Percentiles rank a stretch among this genome's conserved stretches.
Evolutionary conservation across 2,329 filamentous ascomycete genomes (phyloP).

Genomic region (Pseudogymnoascus sp.): DNA sequence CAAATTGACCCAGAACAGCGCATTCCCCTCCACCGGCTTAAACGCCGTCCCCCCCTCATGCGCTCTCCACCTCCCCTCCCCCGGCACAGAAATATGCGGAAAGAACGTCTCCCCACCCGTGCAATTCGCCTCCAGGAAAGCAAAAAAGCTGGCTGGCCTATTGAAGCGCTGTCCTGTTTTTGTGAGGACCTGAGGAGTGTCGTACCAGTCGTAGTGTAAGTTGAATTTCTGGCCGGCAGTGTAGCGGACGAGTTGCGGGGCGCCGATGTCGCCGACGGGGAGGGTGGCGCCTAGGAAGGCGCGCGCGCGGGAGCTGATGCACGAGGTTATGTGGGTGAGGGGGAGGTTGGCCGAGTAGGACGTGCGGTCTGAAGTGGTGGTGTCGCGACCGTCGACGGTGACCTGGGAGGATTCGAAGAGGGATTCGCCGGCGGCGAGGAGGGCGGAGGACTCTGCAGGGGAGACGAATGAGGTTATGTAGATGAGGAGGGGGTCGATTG

Average conservation of each 20-base stretch:
- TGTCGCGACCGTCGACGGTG: not conserved
- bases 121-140: constrained; percentile 19
- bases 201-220: constrained; percentile 18
- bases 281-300: constrained; percentile 11
- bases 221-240: constrained; percentile 13
- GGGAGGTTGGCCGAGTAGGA: not conserved
- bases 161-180: constrained; percentile 20
- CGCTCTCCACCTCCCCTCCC: constrained; percentile 29
- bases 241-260: constrained; percentile 12
- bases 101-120: constrained; percentile 20
- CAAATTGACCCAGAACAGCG: constrained; percentile 42
- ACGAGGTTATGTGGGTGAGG: not conserved
- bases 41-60: constrained; percentile 39
- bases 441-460: constrained; percentile 12
- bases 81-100: constrained; percentile 7
- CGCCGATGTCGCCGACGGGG: not conserved
- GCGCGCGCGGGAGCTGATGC: not conserved
- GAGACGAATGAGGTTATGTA: constrained; percentile 24
- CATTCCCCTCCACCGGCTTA: constrained; percentile 37
- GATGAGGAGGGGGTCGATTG: constrained; percentile 23
- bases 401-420: constrained; percentile 1
- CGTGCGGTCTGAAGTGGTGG: not conserved
- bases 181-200: constrained; percentile 6
- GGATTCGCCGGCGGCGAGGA: not conserved
- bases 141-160: constrained; percentile 19